Evolutionary conservation across 208 protist genomes (phyloP), one percentile per base, ranked within the genome.

Genomic region (Porcisia deanei): DNA sequence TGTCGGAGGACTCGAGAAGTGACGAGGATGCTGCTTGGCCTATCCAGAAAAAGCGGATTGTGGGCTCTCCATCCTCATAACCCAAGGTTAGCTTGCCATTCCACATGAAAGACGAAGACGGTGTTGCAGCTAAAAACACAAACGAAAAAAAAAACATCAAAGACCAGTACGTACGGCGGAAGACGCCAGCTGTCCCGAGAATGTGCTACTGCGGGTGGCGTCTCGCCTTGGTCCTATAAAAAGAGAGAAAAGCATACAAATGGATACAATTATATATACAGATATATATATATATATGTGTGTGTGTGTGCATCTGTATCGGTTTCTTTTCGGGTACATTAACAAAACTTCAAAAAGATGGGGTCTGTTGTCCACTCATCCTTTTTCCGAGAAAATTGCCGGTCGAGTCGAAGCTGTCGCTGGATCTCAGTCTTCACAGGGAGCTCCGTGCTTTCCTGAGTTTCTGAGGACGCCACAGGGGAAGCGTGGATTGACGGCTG

Each of bases 391-490:
- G 53, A 25, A 30, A 18, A 45, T 14, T n/a, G 47, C 9, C 47
- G 16, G 58, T 45, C 71, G 53, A 75, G 47, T 3, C 61, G 64
- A 10, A 67, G 60, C 10, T 79, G 79, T 8, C 69, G 68, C 41
- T 54, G 25, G 3, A 71, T 79, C 14, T 82, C 73, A 1, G 52
- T 6, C 25, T n/a, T 6, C 18, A 72, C 58, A 6, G 49, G 52
- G 2, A 22, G 54, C 16, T 76, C 59, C 22, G 2, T 72, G 14
- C 14, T 49, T 0, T 63, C 75, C 18, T 12, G 0, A 5, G 53
- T 3, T 7, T 41, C 41, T 5, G 58, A 37, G 7, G 43, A 30
- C 22, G 53, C n/a, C 12, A 52, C 4, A 45, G 10, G 49, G 18
- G 41, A 49, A 12, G 53, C 1, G 57, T 75, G 59, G 2, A 18